Conservation (phyloP, 2,329 filamentous ascomycete genomes). For the Tolypocladium tundrense region DNA sequence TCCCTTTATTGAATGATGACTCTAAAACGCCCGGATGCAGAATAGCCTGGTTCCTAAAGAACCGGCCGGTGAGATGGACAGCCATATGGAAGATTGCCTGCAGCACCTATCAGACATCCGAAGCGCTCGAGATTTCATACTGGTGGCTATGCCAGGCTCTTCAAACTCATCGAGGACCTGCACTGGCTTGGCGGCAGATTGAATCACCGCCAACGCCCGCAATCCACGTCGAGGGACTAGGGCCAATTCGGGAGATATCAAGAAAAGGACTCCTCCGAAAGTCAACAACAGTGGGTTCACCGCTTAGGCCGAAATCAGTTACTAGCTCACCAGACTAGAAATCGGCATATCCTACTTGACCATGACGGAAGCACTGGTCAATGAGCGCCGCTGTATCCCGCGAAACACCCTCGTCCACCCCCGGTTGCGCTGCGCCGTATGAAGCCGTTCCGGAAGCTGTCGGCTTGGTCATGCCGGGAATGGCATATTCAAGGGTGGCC, state of each 20-base stretch:
- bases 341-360: neutral
- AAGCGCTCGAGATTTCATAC: constrained; percentile 34
- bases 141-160: constrained; percentile 27
- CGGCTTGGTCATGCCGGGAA: constrained; percentile 1
- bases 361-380: neutral
- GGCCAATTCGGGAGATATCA: neutral
- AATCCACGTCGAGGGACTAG: neutral
- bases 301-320: neutral
- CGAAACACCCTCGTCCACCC: neutral
- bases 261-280: neutral
- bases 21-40: constrained; percentile 1
- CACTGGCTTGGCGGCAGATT: neutral
- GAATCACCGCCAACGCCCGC: neutral
- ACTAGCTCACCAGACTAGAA: neutral
- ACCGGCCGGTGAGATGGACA: constrained; percentile 42
- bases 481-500: constrained; percentile 3
- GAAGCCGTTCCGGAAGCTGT: neutral
- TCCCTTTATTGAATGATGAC: neutral
- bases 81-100: constrained; percentile 43
- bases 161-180: neutral
- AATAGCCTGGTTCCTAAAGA: constrained; percentile 14
- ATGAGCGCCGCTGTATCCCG: neutral
- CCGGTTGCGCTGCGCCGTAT: neutral
- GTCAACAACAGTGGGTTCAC: neutral
- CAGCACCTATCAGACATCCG: constrained; percentile 27